A percentile compares a stretch with the other conserved stretches of the same genome.
Evolutionary conservation across 148 eudicot species (phyloP).

Genomic region (Cornus controversa): DNA sequence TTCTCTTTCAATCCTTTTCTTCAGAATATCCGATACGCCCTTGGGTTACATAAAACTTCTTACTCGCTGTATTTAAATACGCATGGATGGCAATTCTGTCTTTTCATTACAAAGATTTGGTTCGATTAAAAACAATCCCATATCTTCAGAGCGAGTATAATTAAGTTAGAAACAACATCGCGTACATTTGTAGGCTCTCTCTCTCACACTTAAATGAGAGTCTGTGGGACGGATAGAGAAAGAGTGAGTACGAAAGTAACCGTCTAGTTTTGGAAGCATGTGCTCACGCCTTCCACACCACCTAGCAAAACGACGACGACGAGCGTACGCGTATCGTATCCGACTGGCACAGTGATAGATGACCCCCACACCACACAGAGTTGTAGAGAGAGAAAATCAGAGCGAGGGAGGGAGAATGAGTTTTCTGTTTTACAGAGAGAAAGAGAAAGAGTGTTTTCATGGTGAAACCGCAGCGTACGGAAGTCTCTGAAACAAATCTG

Average conservation of each 20-base stretch:
- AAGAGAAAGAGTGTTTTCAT: conserved; percentile 5
- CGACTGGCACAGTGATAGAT: background rate
- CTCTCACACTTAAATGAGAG: too few species aligned
- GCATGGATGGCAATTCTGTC: too few species aligned
- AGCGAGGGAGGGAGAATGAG: background rate
- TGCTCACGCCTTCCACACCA: conserved; percentile 21
- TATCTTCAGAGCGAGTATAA: too few species aligned
- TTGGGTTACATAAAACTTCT: too few species aligned
- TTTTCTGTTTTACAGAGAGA: conserved; percentile 2
- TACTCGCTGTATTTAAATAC: too few species aligned
- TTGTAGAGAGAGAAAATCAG: background rate
- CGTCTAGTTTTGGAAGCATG: conserved; percentile 12
- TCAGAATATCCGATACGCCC: too few species aligned
- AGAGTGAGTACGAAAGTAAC: background rate
- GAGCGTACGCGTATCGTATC: background rate
- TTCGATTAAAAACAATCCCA: too few species aligned
- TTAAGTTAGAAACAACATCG: too few species aligned
- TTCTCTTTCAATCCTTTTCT: too few species aligned
- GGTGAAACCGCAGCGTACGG: background rate
- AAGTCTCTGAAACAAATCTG: background rate
- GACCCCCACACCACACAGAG: background rate
- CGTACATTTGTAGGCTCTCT: too few species aligned
- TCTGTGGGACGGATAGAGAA: background rate
- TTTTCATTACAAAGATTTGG: too few species aligned
- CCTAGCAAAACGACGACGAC: conserved; percentile 9